A percentile compares a stretch with the other conserved stretches of the same genome.
Evolutionary conservation across 805 yeast species (phyloP).

Genomic region (Blastobotrys peoriensis): DNA sequence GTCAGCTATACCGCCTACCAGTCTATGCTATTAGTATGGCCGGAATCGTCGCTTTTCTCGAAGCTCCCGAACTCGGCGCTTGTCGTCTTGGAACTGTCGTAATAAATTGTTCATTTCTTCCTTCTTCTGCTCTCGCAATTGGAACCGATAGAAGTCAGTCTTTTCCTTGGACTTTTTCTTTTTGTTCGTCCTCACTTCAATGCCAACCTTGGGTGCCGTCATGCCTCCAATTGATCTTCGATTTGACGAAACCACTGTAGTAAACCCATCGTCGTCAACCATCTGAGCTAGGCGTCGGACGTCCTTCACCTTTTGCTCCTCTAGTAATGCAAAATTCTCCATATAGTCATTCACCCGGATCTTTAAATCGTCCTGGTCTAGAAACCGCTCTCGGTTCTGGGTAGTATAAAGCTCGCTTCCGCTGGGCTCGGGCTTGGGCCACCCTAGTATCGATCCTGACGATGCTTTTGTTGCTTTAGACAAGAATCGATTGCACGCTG

Average conservation of each 20-base stretch:
- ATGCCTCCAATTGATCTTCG: constrained; percentile 75
- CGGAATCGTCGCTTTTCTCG: constrained; percentile 76
- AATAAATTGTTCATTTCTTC: constrained; percentile 84
- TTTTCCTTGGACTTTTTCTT: constrained; percentile 66
- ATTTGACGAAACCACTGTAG: constrained; percentile 81
- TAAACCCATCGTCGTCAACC: constrained; percentile 93
- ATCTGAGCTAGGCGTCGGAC: constrained; percentile 33
- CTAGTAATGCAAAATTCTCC: constrained; percentile 62
- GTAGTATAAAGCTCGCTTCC: constrained; percentile 37
- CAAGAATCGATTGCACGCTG: constrained; percentile 60
- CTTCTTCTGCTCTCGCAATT: constrained; percentile 89
- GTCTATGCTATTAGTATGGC: constrained; percentile 61
- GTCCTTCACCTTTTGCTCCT: constrained; percentile 38
- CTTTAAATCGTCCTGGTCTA: constrained; percentile 47
- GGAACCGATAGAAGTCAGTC: constrained; percentile 92
- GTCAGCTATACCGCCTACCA: too few relatives aligned
- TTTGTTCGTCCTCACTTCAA: constrained; percentile 18
- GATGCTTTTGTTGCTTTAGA: constrained; percentile 39
- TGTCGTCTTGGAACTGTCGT: constrained; percentile 81
- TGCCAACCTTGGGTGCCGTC: constrained; percentile 18
- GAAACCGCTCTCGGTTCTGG: constrained; percentile 27
- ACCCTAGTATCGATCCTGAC: constrained; percentile 18
- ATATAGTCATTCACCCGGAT: constrained; percentile 55
- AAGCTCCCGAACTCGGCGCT: constrained; percentile 72
- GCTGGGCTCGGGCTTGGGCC: constrained; percentile 36